Base-by-base conservation (phyloP, 2,329 filamentous ascomycete genomes). In the Periconia sp. region DNA sequence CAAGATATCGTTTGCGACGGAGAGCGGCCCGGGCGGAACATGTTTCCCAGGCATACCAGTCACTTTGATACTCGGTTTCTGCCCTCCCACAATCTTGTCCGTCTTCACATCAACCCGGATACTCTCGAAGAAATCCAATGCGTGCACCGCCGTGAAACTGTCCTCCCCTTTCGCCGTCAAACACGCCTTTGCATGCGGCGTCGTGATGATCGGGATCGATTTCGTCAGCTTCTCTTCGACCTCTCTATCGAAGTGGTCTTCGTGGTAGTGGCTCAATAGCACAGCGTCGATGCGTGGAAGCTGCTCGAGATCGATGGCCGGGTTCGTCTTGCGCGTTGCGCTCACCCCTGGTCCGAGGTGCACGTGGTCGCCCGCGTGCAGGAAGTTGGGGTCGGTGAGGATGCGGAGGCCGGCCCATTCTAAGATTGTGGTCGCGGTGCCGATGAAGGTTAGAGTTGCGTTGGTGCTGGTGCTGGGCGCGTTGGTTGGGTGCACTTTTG, bases 21-120 rank as follows among this genome's bases (percentile, higher is more conserved):
- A 60, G 2, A 81, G 62, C 1, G 73, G 76, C 1, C 75, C 63
- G 18, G 73, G 69, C 0, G 81, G 79, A 6, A 88, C 80, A 64
- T 88, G 85, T 63, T 87, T 86, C 1, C 84, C 86, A 0, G 85
- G 86, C 81, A 84, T 85, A 2, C 76, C 85, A 0, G 82, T 86
- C 18, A 87, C 77, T 59, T 82, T 83, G 41, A 87, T 73, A 5
- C 33, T 75, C 0, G 81, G 76, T 19, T 60, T 73, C 3, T 50
- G 54, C 2, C 57, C 59, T 2, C 45, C 47, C 10, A 47, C 44
- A 2, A 41, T 43, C 18, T 56, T 56, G n/a, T 47, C 50, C 2
- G 23, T 57, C 41, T 68, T 68, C 6, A 82, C 70, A 50, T 81
- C 73, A 14, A 84, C 60, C 41, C 82, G 64, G 55, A 82, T 61